Conservation (phyloP, 805 yeast species). For the Candida anglica region DNA sequence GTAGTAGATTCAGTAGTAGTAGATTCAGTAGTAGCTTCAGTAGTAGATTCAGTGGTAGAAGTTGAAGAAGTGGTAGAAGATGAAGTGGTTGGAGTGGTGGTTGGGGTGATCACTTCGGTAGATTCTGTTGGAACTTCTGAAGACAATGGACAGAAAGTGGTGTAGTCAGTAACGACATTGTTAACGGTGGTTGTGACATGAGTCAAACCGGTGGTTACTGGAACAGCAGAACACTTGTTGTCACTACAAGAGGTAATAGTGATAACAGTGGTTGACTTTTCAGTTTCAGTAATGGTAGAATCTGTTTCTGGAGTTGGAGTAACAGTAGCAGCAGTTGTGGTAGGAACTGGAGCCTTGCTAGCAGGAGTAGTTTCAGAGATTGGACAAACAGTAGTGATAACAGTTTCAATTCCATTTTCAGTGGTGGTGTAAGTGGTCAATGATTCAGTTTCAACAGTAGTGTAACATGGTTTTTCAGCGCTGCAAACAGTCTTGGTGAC, state of each 20-base stretch:
- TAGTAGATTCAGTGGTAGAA: too few species aligned
- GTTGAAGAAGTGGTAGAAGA: background rate
- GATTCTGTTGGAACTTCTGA: constrained; percentile 1
- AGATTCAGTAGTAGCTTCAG: too few species aligned
- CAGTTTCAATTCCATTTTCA: constrained; percentile 28
- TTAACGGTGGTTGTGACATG: constrained; percentile 12
- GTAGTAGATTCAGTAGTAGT: too few species aligned
- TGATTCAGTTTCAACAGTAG: constrained; percentile 13
- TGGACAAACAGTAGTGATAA: constrained; percentile 39
- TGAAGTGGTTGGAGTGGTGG: constrained; percentile 3
- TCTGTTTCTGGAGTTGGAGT: constrained; percentile 5
- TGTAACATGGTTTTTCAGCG: constrained; percentile 4
- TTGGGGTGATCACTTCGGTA: background rate
- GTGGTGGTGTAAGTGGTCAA: constrained; percentile 26
- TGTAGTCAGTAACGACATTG: constrained; percentile 13
- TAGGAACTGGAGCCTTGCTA: constrained; percentile 7
- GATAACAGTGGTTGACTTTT: constrained; percentile 20
- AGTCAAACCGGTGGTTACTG: constrained; percentile 32
- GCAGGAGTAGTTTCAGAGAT: constrained; percentile 7
- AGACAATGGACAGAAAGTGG: constrained; percentile 16
- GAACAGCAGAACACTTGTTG: constrained; percentile 22
- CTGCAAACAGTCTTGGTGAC: constrained; percentile 1
- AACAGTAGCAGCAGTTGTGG: constrained; percentile 6
- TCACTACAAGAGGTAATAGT: constrained; percentile 37
- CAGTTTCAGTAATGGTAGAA: constrained; percentile 12